Conservation (phyloP, 768 basidiomycete genomes). For the Boletus reticuloceps region DNA sequence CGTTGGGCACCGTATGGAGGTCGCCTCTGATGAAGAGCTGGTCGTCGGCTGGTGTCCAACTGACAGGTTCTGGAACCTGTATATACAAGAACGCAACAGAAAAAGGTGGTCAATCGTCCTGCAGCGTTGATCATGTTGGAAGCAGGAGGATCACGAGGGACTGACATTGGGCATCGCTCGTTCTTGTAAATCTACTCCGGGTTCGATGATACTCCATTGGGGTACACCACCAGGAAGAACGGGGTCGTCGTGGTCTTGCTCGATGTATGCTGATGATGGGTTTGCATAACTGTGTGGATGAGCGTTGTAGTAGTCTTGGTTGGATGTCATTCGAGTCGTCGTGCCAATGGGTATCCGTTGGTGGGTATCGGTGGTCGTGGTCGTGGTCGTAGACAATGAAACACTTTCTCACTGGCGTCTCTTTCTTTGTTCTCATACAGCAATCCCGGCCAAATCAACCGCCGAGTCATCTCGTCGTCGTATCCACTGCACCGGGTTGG, state of each 20-base stretch:
- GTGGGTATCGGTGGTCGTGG: slow-evolving; percentile 16
- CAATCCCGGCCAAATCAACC: no score
- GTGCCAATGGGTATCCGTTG: slow-evolving; percentile 15
- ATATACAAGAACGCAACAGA: slow-evolving; percentile 11
- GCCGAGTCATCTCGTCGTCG: no score
- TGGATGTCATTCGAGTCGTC: slow-evolving; percentile 22
- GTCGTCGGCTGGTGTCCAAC: slow-evolving; percentile 63
- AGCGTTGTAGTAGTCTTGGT: slow-evolving; percentile 23
- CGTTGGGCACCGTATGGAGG: slow-evolving; percentile 59
- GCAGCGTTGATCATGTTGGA: slow-evolving; percentile 10
- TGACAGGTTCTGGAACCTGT: slow-evolving; percentile 70
- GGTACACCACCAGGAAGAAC: slow-evolving; percentile 22
- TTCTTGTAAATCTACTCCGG: slow-evolving; percentile 26
- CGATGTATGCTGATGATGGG: slow-evolving; percentile 8
- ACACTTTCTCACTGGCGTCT: no score
- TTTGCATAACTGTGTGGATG: slow-evolving; percentile 13
- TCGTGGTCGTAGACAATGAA: neutral
- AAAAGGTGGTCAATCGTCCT: slow-evolving; percentile 25
- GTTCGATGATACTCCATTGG: slow-evolving; percentile 19
- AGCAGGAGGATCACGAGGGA: slow-evolving; percentile 16
- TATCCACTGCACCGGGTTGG: neutral
- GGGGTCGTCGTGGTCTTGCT: slow-evolving; percentile 31
- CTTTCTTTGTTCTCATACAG: slow-evolving; percentile 1
- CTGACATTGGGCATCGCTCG: slow-evolving; percentile 34
- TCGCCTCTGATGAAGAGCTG: slow-evolving; percentile 59